Evolutionary conservation across 257 asterid species (phyloP), one percentile per base, ranked within the genome.

Genomic region (Hygrophila difformis): DNA sequence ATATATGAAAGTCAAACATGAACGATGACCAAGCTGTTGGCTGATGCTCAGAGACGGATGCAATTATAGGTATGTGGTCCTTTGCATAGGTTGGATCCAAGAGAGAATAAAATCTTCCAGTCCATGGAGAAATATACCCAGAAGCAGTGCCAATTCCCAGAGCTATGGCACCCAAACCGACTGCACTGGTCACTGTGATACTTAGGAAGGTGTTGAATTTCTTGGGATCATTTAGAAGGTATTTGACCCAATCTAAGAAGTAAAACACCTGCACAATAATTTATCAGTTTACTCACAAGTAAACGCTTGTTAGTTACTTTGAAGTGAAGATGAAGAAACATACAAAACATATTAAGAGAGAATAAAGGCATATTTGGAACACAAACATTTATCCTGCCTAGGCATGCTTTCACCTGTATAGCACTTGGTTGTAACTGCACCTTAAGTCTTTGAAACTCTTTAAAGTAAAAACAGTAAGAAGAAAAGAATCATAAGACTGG

Each of bases 11-110:
- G 69, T 91, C 98, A 70, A 91, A 91, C 98, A 91, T 91, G 82
- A 91, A 91, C 1, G 96, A 85, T 51, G 98, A 91, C 98, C 98
- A 91, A 29, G 96, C 98, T 16, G 98, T 91, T 7, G 98, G 98
- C 65, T 91, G 98, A 74, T 91, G 98, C 69, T 86, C 98, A 13
- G 98, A 91, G 49, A 91, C 98, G 24, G 98, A 91, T 33, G 98
- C 98, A 58, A 91, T 91, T 55, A 91, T 91, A 19, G 98, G 98
- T 55, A 91, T 91, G 75, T 91, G 79, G 56, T 91, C 98, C 79
- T 91, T 91, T 11, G 98, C 98, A 18, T 91, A 91, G 14, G 98
- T 91, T 49, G 98, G 98, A 61, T 91, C 98, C 59, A 91, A 67
- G 49, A 91, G 84, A 33, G 98, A 91, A 68, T 91, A 91, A 75